Evolutionary conservation across 1,284 basidiomycete genomes (phyloP), one percentile per base, ranked within the genome.

Genomic region (Ceratobasidium theobromae): DNA sequence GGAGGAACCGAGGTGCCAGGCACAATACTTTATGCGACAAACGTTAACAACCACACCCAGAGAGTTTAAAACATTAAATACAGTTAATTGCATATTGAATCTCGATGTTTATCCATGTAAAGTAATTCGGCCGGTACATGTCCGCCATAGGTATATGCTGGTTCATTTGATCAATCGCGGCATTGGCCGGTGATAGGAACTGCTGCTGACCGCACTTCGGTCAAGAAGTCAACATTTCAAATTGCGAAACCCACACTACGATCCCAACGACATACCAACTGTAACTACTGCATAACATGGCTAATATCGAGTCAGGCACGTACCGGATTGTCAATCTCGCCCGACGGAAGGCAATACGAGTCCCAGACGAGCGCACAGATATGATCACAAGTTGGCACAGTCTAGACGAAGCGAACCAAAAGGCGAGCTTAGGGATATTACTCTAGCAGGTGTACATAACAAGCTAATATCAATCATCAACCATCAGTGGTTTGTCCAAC

Each of bases 291-390:
- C 9, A 38, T 16, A 57, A 2, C 25, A 60, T 60, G 57, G 1
- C 46, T 4, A 16, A 18, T 9, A 8, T 60, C 14, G 45, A 30
- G 11, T 45, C 57, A 16, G 57, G 57, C 8, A 60, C 57, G 18
- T 60, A 60, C 32, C 43, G 57, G 4, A 49, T 60, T 18, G 30
- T 60, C n/a, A 60, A 60, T 38, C 14, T 60, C 1, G 33, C 45
- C 21, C 8, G 43, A 14, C 28, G 32, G 3, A 60, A 28, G 18
- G 57, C 57, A 11, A 9, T 60, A 21, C 45, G 41, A 12, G 45
- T 60, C 18, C 45, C 57, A 3, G 57, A 49, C 30, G 45, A 60
- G 18, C 38, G 45, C 28, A 30, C 45, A n/a, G 32, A 45, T 45
- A 28, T 28, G 23, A 33, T 60, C 4, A 40, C 46, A 9, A 48